These are phyloP conservation scores for Phoma sp. DNA, from an alignment of 2,329 filamentous ascomycete genomes.

Conservation along the genomic window DNA sequence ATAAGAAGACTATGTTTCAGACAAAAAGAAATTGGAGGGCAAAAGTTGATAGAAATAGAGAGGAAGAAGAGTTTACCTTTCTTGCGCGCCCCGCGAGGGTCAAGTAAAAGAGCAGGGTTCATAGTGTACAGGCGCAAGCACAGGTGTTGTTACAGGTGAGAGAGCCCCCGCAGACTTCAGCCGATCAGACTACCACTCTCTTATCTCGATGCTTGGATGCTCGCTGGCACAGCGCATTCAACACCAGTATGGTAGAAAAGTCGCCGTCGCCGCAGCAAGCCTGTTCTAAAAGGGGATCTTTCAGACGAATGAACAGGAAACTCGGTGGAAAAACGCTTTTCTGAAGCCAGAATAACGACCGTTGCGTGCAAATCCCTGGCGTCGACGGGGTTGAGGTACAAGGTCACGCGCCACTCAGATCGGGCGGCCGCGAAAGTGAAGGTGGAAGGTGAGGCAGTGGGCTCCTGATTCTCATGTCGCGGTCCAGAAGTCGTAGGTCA, in stretches of 20 bases:
- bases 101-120: conserved; percentile 37
- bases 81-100: conserved; percentile 29
- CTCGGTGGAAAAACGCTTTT: background rate
- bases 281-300: background rate
- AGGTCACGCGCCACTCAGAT: conserved; percentile 26
- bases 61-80: conserved; percentile 27
- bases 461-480: conserved; percentile 21
- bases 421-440: conserved; percentile 30
- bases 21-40: background rate
- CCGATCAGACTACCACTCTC: conserved; percentile 14
- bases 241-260: conserved; percentile 24
- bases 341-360: background rate
- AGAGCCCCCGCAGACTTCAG: conserved; percentile 9
- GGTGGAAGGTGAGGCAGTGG: conserved; percentile 17
- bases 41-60: background rate
- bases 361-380: conserved; percentile 2
- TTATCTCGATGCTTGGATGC: conserved; percentile 14
- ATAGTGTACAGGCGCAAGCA: conserved; percentile 21
- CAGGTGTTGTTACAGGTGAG: conserved; percentile 17
- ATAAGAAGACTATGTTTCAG: too few species aligned
- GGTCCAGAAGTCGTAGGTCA: conserved; percentile 20
- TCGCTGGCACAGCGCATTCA: conserved; percentile 19
- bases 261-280: conserved; percentile 11
- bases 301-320: background rate
- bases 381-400: conserved; percentile 12